Conservation (phyloP, 768 basidiomycete genomes). For the Lentinula aciculospora region DNA sequence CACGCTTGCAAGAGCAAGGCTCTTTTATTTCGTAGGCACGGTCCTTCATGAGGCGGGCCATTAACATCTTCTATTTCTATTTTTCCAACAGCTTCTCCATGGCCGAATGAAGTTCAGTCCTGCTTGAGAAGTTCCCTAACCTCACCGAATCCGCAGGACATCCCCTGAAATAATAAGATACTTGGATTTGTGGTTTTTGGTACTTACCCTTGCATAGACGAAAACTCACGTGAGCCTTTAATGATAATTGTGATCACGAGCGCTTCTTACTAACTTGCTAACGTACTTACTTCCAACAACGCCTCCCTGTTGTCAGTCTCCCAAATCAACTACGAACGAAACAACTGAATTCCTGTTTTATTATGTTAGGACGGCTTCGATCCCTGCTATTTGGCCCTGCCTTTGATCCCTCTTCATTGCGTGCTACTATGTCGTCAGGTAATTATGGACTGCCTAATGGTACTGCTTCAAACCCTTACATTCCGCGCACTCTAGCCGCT, state of each 20-base stretch:
- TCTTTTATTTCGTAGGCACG: no score
- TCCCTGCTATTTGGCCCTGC: slow-evolving; percentile 18
- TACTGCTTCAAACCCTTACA: not conserved
- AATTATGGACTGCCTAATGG: slow-evolving; percentile 3
- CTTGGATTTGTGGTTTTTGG: no score
- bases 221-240: not conserved
- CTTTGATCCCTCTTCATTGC: slow-evolving; percentile 32
- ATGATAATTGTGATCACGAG: not conserved
- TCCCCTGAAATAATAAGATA: no score
- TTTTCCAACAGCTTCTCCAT: no score
- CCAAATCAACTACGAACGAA: not conserved
- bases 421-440: slow-evolving; percentile 36
- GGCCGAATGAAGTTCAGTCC: no score
- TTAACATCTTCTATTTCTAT: no score
- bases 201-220: no score
- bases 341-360: not conserved
- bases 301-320: not conserved
- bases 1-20: no score
- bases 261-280: not conserved
- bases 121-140: no score
- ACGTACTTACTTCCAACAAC: not conserved
- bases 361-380: slow-evolving; percentile 20
- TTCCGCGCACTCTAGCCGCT: not conserved
- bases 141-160: no score
- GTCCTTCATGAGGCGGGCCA: no score